Conservation (phyloP, 306 rosid genomes). For the barrel medic (Medicago truncatula) region DNA sequence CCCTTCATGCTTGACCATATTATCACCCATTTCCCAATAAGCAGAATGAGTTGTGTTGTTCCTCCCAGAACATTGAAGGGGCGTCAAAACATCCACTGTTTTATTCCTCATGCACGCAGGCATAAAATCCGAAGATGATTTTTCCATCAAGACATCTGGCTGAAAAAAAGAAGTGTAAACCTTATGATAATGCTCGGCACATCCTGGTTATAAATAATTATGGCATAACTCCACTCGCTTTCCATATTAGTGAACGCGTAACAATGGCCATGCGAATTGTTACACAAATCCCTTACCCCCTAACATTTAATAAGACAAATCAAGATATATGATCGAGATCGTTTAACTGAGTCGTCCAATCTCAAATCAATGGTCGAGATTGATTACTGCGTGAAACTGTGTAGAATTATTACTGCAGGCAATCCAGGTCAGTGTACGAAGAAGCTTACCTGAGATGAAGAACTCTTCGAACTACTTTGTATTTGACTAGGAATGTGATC, state of each 20-base stretch:
- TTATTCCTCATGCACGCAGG: slow-evolving; percentile 54
- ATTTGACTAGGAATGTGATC: slow-evolving; percentile 50
- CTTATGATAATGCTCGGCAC: slow-evolving; percentile 22
- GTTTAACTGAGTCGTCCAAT: too few species aligned
- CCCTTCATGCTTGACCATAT: slow-evolving; percentile 59
- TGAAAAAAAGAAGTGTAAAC: slow-evolving; percentile 45
- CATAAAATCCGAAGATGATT: slow-evolving; percentile 53
- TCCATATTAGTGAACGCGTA: neutral
- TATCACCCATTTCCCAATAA: slow-evolving; percentile 57
- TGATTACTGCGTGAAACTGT: neutral
- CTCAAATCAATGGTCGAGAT: neutral
- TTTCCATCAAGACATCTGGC: slow-evolving; percentile 50
- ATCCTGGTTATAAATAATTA: slow-evolving; percentile 17
- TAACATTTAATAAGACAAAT: too few species aligned
- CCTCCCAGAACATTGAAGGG: slow-evolving; percentile 56
- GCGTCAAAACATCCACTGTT: slow-evolving; percentile 48
- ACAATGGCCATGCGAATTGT: neutral
- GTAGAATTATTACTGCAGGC: neutral
- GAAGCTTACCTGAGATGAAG: slow-evolving; percentile 61
- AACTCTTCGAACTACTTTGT: slow-evolving; percentile 55
- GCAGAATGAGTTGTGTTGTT: slow-evolving; percentile 50
- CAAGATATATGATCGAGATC: neutral
- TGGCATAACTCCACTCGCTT: slow-evolving; percentile 26
- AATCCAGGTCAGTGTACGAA: slow-evolving; percentile 4
- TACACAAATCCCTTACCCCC: too few species aligned